phyloP scores from a whole-genome alignment of 2,329 filamentous ascomycete species.

The Scytalidium sp. region DNA sequence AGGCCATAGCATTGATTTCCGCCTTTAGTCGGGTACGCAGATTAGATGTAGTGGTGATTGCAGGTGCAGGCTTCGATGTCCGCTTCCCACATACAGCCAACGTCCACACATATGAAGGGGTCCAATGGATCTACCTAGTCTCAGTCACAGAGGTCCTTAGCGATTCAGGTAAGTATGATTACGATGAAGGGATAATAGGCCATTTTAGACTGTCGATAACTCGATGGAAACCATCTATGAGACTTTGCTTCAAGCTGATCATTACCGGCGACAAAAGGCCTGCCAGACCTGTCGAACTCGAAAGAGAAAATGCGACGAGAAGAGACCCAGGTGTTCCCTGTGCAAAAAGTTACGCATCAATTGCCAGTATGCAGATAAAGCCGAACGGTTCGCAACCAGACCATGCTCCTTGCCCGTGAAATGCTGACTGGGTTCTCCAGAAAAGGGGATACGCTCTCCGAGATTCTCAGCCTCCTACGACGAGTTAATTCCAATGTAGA shows the following conservation, averaged over 20 bases:
- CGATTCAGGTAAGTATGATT: no score
- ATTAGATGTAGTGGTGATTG: no score
- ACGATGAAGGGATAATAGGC: no score
- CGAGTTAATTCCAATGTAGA: neutral
- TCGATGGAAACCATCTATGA: no score
- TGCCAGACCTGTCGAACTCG: slow-evolving; percentile 23
- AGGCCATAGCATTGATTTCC: no score
- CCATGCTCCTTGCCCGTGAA: neutral
- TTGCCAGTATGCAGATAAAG: neutral
- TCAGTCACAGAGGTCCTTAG: no score
- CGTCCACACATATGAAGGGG: no score
- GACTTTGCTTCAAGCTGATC: neutral
- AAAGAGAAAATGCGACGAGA: slow-evolving; percentile 27
- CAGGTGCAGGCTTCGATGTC: no score
- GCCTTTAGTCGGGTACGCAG: no score
- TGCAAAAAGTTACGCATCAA: neutral
- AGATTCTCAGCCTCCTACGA: neutral
- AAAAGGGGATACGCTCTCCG: neutral
- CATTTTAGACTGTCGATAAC: no score
- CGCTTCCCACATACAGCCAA: no score
- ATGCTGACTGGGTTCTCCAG: neutral
- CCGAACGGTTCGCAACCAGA: neutral
- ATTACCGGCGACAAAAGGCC: neutral
- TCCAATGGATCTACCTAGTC: no score
- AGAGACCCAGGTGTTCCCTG: slow-evolving; percentile 26